These are phyloP conservation scores for Cercospora beticola DNA, from an alignment of 2,329 filamentous ascomycete species.

Conservation along the genomic window DNA sequence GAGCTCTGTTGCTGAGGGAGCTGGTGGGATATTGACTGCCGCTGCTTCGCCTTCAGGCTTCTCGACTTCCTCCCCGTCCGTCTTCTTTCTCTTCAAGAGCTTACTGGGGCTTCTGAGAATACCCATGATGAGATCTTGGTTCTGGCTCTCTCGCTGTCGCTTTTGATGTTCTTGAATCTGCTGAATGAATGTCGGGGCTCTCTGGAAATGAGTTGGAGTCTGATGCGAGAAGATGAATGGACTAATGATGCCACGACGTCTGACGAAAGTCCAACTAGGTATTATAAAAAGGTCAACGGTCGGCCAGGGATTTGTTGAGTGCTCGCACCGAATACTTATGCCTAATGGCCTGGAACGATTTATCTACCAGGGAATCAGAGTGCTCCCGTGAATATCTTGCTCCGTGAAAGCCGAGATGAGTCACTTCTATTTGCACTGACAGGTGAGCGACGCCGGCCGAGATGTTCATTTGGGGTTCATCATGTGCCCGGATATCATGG, in stretches of 20 bases:
- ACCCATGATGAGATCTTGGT: constrained; percentile 8
- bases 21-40: constrained; percentile 10
- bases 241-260: not conserved
- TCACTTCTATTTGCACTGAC: constrained; percentile 9
- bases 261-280: not conserved
- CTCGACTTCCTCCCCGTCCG: constrained; percentile 4
- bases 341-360: not conserved
- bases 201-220: not conserved
- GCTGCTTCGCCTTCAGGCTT: not conserved
- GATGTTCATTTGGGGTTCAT: not conserved
- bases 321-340: not conserved
- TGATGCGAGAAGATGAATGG: constrained; percentile 3
- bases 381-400: not conserved
- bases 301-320: not conserved
- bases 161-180: constrained; percentile 4
- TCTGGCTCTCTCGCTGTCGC: not conserved
- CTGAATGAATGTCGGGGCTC: not conserved
- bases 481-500: not conserved
- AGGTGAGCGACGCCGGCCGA: not conserved
- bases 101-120: constrained; percentile 7
- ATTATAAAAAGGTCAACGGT: not conserved
- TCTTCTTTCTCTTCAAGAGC: constrained; percentile 7
- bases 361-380: constrained; percentile 4
- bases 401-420: constrained; percentile 8
- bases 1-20: constrained; percentile 21